Base-by-base conservation (phyloP, 2,329 filamentous ascomycete genomes). In the Pseudogymnoascus sp. region DNA sequence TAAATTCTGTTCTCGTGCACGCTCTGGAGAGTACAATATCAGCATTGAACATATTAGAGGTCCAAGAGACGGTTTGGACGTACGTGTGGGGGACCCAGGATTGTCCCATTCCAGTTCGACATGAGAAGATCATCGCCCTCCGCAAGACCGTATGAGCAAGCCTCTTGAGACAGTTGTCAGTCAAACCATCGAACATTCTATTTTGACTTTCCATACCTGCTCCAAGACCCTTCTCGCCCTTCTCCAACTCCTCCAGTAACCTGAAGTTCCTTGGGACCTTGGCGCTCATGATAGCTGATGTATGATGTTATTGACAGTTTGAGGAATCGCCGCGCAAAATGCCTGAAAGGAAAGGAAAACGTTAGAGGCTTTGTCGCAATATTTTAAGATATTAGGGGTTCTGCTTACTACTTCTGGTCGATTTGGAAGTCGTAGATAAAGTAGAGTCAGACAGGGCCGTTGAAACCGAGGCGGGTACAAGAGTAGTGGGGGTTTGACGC, bases 1-100 rank as follows among this genome's bases (percentile, higher is more conserved):
- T 99, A 99, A 78, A 99, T 99, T 71, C 94, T 89, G 78, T 99
- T 99, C 81, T 99, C 94, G 74, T 97, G 93, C 65, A 88, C 92
- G 76, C 92, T 96, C 90, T 94, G 71, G 41, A 40, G 10, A 10
- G 5, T 13, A 41, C 15, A 44, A 11, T 33, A 26, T 37, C 21
- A 35, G 59, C n/a, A 21, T 41, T 47, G 59, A 33, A 31, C 5
- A 13, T 41, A 7, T 21, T n/a, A 17, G 11, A 37, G 10, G n/a
- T n/a, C 4, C 15, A 37, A 13, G 44, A 47, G 17, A n/a, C 36
- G n/a, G 10, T 41, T 54, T 39, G 37, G 35, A 78, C 89, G 72
- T 81, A 97, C 94, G 75, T 97, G 92, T 74, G 94, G 93, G 68
- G 94, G 94, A 1, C 94, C 94, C 58, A 97, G 86, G 67, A 99